Percentiles rank a stretch among this genome's conserved stretches.
phyloP scores from a whole-genome alignment of 768 basidiomycete genomes.

The Mycena floridula region DNA sequence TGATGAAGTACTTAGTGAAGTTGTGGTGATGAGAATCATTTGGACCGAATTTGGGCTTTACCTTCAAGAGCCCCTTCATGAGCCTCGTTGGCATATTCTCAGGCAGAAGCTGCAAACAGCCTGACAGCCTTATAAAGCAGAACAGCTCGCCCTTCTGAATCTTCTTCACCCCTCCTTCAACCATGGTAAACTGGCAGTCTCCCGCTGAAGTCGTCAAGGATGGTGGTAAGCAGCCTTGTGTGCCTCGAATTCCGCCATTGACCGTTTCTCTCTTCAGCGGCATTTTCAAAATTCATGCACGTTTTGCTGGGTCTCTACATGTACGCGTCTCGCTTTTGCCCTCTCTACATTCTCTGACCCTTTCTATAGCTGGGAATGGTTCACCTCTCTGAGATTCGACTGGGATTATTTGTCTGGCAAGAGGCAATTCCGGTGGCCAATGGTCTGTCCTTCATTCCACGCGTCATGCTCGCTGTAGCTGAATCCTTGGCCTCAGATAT shows the following conservation, averaged over 20 bases:
- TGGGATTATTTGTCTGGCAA: constrained; percentile 54
- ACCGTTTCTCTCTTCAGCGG: constrained; percentile 10
- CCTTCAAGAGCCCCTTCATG: too few relatives aligned
- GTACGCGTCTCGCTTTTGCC: constrained; percentile 24
- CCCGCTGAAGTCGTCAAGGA: constrained; percentile 43
- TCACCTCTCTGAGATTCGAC: constrained; percentile 57
- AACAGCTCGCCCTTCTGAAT: too few relatives aligned
- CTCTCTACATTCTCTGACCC: constrained; percentile 6
- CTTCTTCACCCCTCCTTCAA: constrained; percentile 2
- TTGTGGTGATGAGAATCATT: too few relatives aligned
- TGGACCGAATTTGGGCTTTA: too few relatives aligned
- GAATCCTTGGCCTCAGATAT: constrained; percentile 36
- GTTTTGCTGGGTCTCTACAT: constrained; percentile 55
- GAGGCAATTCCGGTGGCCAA: constrained; percentile 58
- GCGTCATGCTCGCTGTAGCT: neutral
- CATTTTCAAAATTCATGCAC: constrained; percentile 55
- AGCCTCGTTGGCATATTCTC: too few relatives aligned
- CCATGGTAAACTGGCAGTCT: constrained; percentile 53
- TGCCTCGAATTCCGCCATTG: neutral
- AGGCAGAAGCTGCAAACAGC: too few relatives aligned
- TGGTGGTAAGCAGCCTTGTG: constrained; percentile 7
- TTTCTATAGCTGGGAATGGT: constrained; percentile 57
- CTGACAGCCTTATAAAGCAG: too few relatives aligned
- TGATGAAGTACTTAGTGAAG: too few relatives aligned
- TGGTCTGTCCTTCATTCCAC: constrained; percentile 39